A percentile compares a stretch with the other conserved stretches of the same genome.
Conservation (phyloP, 495 filamentous ascomycete species). For the Hypoxylon rickii region DNA sequence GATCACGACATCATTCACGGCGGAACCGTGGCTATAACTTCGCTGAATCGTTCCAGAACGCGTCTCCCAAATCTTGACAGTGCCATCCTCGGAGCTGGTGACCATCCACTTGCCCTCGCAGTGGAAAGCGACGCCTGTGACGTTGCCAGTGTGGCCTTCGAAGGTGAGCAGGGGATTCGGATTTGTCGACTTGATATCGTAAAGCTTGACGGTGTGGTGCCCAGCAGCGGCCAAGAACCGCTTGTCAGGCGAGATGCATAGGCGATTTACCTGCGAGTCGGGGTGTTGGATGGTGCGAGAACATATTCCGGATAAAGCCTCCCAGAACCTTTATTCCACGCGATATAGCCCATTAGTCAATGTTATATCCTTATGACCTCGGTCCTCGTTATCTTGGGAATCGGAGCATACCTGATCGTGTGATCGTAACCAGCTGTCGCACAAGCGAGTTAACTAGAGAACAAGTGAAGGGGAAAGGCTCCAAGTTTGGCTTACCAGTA, state of each 20-base stretch:
- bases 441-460: constrained; percentile 15
- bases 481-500: constrained; percentile 63
- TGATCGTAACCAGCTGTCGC: constrained; percentile 92
- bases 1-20: constrained; percentile 96
- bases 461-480: constrained; percentile 2
- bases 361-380: background rate
- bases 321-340: constrained; percentile 79
- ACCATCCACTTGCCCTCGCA: constrained; percentile 99
- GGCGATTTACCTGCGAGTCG: constrained; percentile 96
- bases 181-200: constrained; percentile 96
- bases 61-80: constrained; percentile 99
- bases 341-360: no score
- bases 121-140: constrained; percentile 96
- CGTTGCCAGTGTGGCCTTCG: constrained; percentile 92
- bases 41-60: constrained; percentile 84
- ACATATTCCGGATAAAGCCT: constrained; percentile 95
- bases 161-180: constrained; percentile 90
- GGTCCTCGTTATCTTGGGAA: background rate
- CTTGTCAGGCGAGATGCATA: constrained; percentile 98
- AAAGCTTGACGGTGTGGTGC: constrained; percentile 93
- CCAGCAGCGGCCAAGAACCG: constrained; percentile 93
- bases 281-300: constrained; percentile 97
- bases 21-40: constrained; percentile 83
- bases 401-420: constrained; percentile 80
- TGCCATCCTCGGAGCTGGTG: constrained; percentile 96